Evolutionary conservation across 306 rosid genomes (phyloP), one percentile per base, ranked within the genome.

Genomic region (peach (Prunus persica)): DNA sequence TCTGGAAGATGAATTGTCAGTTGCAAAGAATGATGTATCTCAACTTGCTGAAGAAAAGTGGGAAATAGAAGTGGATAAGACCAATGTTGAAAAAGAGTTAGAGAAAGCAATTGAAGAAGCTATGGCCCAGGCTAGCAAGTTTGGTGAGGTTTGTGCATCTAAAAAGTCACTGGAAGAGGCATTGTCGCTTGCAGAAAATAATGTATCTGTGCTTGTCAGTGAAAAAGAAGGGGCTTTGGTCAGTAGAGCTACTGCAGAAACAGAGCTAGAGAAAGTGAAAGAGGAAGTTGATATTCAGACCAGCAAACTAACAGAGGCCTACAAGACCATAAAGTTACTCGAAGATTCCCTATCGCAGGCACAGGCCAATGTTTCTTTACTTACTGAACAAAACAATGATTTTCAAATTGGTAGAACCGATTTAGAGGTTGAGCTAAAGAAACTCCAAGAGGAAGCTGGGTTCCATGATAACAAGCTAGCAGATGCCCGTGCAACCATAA

Each of bases 191-290:
- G 96, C 91, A 61, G 93, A 89, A 83, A 84, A 89, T 63, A 87
- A 85, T 67, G 52, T 89, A 60, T 76, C 84, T 61, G 63, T 73
- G 75, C 86, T 89, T 74, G 77, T 87, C 56, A 45, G 65, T 76
- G 97, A 90, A 78, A 95, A 88, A 73, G 96, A 95, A 85, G 84
- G 85, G 77, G 92, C 87, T 82, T 81, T 87, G 82, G 76, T 68
- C 32, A 67, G 87, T 79, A 89, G 81, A 84, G 86, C 75, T 74
- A 76, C 87, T 75, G 85, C 87, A 49, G 96, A 88, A 84, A 69
- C 71, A 55, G 97, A 91, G 79, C 88, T 87, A 69, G 89, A 78
- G 71, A 82, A 81, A 79, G 82, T 79, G 60, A 92, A 80, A 76
- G 96, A 86, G 79, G 97, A 90, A 80, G 81, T 86, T 76, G 84